These are phyloP conservation scores for Chiua virens DNA, from an alignment of 768 basidiomycete species.

Conservation along the genomic window DNA sequence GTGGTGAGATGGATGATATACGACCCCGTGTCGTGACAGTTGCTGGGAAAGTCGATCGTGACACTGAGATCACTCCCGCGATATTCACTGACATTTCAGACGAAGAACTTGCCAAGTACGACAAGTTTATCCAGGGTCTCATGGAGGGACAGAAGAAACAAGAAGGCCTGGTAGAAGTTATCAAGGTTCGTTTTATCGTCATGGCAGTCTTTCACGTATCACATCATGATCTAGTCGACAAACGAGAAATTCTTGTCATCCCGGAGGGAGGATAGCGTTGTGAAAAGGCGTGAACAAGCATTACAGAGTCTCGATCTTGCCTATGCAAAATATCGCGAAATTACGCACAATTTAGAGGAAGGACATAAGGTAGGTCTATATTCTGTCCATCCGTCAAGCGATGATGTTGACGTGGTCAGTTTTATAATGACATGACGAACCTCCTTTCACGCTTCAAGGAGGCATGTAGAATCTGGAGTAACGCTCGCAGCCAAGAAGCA, in stretches of 20 bases:
- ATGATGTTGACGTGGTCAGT: conserved; percentile 44
- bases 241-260: conserved; percentile 77
- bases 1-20: conserved; percentile 73
- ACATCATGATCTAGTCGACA: conserved; percentile 41
- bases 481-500: conserved; percentile 68
- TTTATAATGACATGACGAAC: conserved; percentile 83
- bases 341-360: conserved; percentile 81
- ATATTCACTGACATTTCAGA: conserved; percentile 88
- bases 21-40: conserved; percentile 62
- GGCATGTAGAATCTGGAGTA: conserved; percentile 72
- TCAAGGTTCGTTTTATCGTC: conserved; percentile 54
- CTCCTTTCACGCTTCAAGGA: conserved; percentile 76
- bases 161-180: conserved; percentile 57
- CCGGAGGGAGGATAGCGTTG: conserved; percentile 70
- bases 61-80: conserved; percentile 72
- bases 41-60: conserved; percentile 62
- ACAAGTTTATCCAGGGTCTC: conserved; percentile 65
- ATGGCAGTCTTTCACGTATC: background rate
- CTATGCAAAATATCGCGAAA: conserved; percentile 86
- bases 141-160: conserved; percentile 57
- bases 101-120: conserved; percentile 79
- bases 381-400: background rate
- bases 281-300: conserved; percentile 79
- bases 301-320: conserved; percentile 83
- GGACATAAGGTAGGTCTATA: conserved; percentile 65